Evolutionary conservation across 805 yeast species (phyloP), one percentile per base, ranked within the genome.

Genomic region (Candida nanaspora): DNA sequence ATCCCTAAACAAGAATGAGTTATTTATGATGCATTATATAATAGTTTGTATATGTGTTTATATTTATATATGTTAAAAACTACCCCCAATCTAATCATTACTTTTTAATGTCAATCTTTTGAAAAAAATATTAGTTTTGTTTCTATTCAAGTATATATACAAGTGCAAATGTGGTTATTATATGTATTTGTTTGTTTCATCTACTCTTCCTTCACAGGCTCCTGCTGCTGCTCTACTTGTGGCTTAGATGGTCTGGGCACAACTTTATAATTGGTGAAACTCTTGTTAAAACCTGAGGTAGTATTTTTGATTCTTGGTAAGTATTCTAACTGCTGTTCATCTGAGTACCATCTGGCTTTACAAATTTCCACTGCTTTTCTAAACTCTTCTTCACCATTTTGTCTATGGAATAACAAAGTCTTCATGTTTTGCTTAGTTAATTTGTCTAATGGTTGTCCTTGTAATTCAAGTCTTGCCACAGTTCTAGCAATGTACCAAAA

Each of bases 401-500:
- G 53, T 44, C 80, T 65, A 39, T 58, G 57, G 40, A 61, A 55
- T 7, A 69, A 58, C 41, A 84, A 62, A 50, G 77, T 74, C 2
- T 62, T 58, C 35, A 80, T 76, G 51, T 85, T 83, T 45, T 67
- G 63, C 45, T 65, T 49, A 10, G 95, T 83, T 27, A 78, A 52
- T 7, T 54, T 46, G 49, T 78, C 80, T 16, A 76, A 42, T 19
- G 72, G 74, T 41, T 73, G 61, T 4, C 74, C 77, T 55, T 81
- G 86, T 38, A 71, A 62, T 62, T 84, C 80, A 40, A 82, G 66
- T 49, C 95, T 72, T n/a, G 95, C 96, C 6, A 84, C 91, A 3
- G 78, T 70, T 59, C 86, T 76, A n/a, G 95, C 96, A 8, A 78
- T 72, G 53, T 77, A 65, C 78, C 94, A 84, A 48, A 78, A 73